These are phyloP conservation scores for Colletotrichum lentis DNA, from an alignment of 2,329 filamentous ascomycete species.

Conservation along the genomic window DNA sequence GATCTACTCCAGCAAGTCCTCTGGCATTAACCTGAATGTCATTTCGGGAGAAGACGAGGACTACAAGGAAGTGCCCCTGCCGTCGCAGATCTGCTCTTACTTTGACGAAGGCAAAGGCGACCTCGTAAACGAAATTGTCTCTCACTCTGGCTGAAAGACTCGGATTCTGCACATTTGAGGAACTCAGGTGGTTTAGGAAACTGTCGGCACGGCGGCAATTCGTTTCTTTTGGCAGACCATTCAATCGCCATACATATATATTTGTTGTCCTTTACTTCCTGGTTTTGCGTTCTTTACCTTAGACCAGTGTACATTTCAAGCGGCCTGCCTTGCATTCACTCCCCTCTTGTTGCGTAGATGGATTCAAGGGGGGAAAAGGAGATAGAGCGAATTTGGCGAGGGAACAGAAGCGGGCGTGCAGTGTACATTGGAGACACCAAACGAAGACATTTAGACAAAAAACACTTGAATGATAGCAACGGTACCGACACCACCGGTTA, in stretches of 20 bases:
- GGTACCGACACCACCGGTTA: background rate
- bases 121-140: slow-evolving; percentile 91
- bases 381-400: background rate
- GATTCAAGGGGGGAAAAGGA: background rate
- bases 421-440: background rate
- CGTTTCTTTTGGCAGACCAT: background rate
- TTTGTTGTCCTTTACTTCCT: background rate
- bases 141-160: slow-evolving; percentile 76
- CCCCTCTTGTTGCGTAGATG: background rate
- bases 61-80: slow-evolving; percentile 85
- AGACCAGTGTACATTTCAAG: background rate
- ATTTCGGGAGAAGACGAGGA: slow-evolving; percentile 77
- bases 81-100: slow-evolving; percentile 87
- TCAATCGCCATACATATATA: background rate
- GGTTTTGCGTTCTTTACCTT: background rate
- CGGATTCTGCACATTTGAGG: background rate
- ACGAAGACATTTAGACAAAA: background rate
- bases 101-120: slow-evolving; percentile 74
- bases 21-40: slow-evolving; percentile 86
- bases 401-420: background rate
- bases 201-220: background rate
- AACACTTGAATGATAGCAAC: background rate
- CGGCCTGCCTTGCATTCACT: background rate
- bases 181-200: background rate
- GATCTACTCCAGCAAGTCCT: slow-evolving; percentile 88